Evolutionary conservation across 495 filamentous ascomycete genomes (phyloP), one percentile per base, ranked within the genome.

Genomic region (Paragyromitra xinjiangensis): DNA sequence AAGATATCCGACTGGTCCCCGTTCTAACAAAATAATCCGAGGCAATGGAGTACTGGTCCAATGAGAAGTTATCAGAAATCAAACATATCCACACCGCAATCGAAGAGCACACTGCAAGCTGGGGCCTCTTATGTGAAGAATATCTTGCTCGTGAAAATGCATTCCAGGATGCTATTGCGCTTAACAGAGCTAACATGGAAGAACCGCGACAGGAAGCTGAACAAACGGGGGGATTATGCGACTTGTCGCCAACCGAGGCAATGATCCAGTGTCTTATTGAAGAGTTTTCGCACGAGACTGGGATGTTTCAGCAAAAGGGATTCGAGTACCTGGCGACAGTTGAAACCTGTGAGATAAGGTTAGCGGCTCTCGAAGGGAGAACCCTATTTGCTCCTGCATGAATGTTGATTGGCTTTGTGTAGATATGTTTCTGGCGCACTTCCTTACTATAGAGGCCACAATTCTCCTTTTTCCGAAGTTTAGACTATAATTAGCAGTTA

Each of bases 331-430:
- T 34, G 24, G 24, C 55, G 1, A 34, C n/a, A 24, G 48, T 70
- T 3, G 53, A 61, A 34, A n/a, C 5, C 0, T 70, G 40, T 2
- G 37, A 70, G 53, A 14, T 14, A 1, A 59, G 39, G 24, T 12
- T 70, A 40, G 67, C 67, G 53, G 12, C 26, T 0, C 39, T 70
- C 3, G 67, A 70, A 16, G 37, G 40, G 14, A 70, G 39, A 40
- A 34, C 55, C 19, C 5, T 37, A 24, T 61, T 62, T 3, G 24
- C 16, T n/a, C 14, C 66, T 34, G 29, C 29, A 34, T 58, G 37
- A 6, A 34, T 58, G 11, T 48, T 16, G 16, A 48, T 48, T 4
- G 44, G 16, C 44, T 48, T 12, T 48, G 44, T 34, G 2, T 3
- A 34, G 29, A 34, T 34, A 34, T 34, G 29, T 34, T 34, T 34